Base-by-base conservation (phyloP, 1,284 basidiomycete genomes). In the Puccinia hordei region DNA sequence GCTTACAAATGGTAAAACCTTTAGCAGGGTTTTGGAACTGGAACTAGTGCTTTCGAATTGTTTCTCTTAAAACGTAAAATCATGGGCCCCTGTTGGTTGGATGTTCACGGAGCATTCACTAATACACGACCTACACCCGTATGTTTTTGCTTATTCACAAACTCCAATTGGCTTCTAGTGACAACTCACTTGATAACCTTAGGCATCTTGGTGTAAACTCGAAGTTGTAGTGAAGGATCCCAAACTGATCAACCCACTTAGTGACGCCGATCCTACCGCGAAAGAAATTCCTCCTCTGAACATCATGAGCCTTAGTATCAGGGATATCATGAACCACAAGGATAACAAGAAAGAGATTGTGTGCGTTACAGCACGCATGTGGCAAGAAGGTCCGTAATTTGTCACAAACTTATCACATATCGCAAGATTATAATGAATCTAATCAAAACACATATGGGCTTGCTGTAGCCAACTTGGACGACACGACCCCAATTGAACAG, bases 11-110 rank as follows among this genome's bases (percentile, higher is more conserved):
- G 94, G 93, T 73, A 90, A 91, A 6, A 96, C 93, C 53, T 96
- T 98, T 85, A 89, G 90, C 63, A 91, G 90, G 80, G 90, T 98
- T 15, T 98, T 83, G 96, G 97, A n/a, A 92, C 95, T 13, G 94
- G 91, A 83, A 95, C 95, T 0, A 93, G 88, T 79, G 92, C 96
- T 0, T 99, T 99, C 84, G 97, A 99, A 86, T 87, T 95, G 10
- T 90, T 99, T n/a, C 94, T 95, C 0, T 84, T 99, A 77, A 98
- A 98, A 87, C 90, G 95, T 51, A 95, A 94, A 87, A 98, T 99
- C 82, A 98, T 98, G 93, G 97, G 97, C 2, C 95, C 97, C 0
- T 99, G 97, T 85, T 99, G 96, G 97, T 88, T 99, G 72, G 89
- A 92, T 81, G 89, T 99, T 82, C 91, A 92, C 85, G 89, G 91